phyloP scores from a whole-genome alignment of 2,329 filamentous ascomycete genomes.

The Cordyceps javanica region DNA sequence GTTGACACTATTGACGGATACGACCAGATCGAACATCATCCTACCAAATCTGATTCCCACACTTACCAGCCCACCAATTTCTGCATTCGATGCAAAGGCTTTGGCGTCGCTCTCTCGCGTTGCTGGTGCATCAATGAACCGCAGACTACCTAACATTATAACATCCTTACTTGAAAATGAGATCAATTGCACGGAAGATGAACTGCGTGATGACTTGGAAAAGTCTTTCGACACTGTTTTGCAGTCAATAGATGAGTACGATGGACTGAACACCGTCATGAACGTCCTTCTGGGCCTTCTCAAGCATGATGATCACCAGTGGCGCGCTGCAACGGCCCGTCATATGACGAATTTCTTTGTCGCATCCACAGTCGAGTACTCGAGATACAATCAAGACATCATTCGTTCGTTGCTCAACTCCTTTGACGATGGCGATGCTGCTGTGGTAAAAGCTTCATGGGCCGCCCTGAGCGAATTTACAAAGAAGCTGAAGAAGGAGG shows the following conservation, averaged over 20 bases:
- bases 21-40: conserved; percentile 91
- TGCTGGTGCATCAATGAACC: conserved; percentile 83
- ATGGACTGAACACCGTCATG: conserved; percentile 94
- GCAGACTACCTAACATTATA: conserved; percentile 81
- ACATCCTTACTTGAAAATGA: conserved; percentile 94
- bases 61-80: conserved; percentile 81
- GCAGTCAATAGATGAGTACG: conserved; percentile 88
- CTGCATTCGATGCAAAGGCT: conserved; percentile 89
- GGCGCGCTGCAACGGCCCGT: conserved; percentile 68
- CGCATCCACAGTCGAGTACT: conserved; percentile 77
- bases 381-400: conserved; percentile 91
- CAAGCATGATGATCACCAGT: conserved; percentile 88
- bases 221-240: conserved; percentile 83
- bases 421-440: conserved; percentile 78
- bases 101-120: conserved; percentile 90
- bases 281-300: conserved; percentile 80
- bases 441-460: conserved; percentile 88
- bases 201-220: conserved; percentile 66
- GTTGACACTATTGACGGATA: conserved; percentile 88
- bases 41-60: conserved; percentile 94
- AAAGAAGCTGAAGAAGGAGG: conserved; percentile 86
- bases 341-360: conserved; percentile 86
- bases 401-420: conserved; percentile 85
- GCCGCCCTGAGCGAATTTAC: conserved; percentile 80
- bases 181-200: conserved; percentile 68